Conservation (phyloP, 148 eudicot genomes). For the Drosera capensis region DNA sequence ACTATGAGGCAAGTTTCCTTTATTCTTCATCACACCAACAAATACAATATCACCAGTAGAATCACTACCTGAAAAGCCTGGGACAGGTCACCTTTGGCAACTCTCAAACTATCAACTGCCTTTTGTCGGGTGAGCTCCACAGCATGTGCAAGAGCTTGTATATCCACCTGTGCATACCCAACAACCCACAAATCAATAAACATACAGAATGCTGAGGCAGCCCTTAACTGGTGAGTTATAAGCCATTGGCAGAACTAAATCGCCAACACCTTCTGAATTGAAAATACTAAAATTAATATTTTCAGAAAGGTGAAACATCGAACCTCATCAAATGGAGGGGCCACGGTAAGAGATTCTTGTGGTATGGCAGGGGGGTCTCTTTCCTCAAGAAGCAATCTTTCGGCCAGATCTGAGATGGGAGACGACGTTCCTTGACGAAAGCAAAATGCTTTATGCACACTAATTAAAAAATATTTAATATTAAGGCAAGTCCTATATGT, state of each 20-base stretch:
- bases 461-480: conserved; percentile 9
- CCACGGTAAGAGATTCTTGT: conserved; percentile 57
- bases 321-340: conserved; percentile 95
- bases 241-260: no score
- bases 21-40: no score
- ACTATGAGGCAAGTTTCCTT: no score
- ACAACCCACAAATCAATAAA: not conserved
- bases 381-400: conserved; percentile 89
- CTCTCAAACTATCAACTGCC: conserved; percentile 82
- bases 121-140: conserved; percentile 91
- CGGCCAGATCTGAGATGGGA: conserved; percentile 84
- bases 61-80: conserved; percentile 72
- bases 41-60: not conserved
- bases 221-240: no score
- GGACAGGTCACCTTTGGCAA: conserved; percentile 69
- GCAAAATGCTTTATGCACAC: conserved; percentile 89
- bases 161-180: conserved; percentile 49
- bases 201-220: no score
- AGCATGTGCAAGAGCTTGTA: conserved; percentile 96
- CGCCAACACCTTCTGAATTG: no score
- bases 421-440: conserved; percentile 75
- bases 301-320: conserved; percentile 14
- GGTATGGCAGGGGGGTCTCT: conserved; percentile 74
- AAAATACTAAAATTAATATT: no score
- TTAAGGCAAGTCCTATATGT: not conserved